These are phyloP conservation scores for Theileria luwenshuni DNA, from an alignment of 169 alveolate species.

Conservation along the genomic window DNA sequence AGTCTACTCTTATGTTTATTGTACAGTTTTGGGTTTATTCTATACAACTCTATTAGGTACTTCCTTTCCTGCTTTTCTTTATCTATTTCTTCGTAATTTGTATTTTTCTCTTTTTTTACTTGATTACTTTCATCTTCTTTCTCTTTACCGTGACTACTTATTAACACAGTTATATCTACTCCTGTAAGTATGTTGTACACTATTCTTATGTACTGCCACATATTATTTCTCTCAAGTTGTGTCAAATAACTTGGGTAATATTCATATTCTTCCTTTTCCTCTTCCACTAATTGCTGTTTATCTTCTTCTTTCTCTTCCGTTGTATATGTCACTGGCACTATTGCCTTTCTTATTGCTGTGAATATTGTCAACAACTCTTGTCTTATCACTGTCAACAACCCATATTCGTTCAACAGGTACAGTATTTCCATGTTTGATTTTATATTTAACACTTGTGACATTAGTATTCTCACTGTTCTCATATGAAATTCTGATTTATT, in stretches of 20 bases:
- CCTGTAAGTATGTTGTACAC: conserved; percentile 27
- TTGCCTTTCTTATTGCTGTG: background rate
- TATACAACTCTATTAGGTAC: conserved; percentile 36
- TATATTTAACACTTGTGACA: conserved; percentile 32
- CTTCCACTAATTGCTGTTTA: background rate
- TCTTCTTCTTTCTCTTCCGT: background rate
- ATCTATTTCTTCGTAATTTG: background rate
- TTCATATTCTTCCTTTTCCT: conserved; percentile 2
- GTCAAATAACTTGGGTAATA: conserved; percentile 41
- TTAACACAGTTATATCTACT: background rate
- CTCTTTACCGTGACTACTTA: too few species aligned
- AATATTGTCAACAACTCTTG: conserved; percentile 44
- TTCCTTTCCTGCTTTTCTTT: conserved; percentile 14
- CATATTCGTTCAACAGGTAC: conserved; percentile 39
- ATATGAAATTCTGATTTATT: conserved; percentile 47
- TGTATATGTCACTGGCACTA: conserved; percentile 2
- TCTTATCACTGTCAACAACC: conserved; percentile 32
- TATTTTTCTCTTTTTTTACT: background rate
- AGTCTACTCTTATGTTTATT: background rate
- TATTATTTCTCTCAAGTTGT: conserved; percentile 36
- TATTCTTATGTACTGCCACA: conserved; percentile 63
- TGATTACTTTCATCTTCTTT: background rate
- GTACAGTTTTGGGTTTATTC: conserved; percentile 60
- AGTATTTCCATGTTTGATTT: conserved; percentile 39
- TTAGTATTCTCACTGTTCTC: conserved; percentile 48